A percentile compares a stretch with the other conserved stretches of the same genome.
Conservation (phyloP, 345 rosid genomes). For the Eucalyptus curtisii region DNA sequence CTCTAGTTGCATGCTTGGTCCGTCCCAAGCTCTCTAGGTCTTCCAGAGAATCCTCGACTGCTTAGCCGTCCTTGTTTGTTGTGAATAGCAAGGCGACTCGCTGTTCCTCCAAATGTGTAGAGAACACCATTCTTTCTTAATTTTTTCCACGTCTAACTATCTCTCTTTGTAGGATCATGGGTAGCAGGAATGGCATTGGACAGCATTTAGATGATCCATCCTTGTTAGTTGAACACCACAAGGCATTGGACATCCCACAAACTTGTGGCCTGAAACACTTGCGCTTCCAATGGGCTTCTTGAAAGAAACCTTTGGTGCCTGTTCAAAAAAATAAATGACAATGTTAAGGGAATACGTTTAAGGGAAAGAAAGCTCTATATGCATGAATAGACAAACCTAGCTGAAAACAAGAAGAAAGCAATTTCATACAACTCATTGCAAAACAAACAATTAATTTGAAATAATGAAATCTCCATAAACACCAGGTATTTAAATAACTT, state of each 20-base stretch:
- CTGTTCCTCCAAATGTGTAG: neutral
- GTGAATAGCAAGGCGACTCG: neutral
- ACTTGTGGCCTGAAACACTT: constrained; percentile 91
- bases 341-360: neutral
- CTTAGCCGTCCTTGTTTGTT: neutral
- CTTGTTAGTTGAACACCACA: constrained; percentile 94
- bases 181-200: neutral
- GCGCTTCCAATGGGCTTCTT: constrained; percentile 95
- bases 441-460: neutral
- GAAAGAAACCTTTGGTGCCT: constrained; percentile 91
- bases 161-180: neutral
- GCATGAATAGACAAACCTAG: neutral
- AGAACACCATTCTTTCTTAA: neutral
- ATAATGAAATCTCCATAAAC: neutral
- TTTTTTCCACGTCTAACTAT: neutral
- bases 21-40: constrained; percentile 22
- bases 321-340: neutral
- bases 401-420: neutral
- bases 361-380: neutral
- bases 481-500: neutral
- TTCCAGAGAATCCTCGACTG: neutral
- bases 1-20: constrained; percentile 28
- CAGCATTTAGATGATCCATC: constrained; percentile 66
- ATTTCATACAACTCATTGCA: neutral
- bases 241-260: constrained; percentile 96